phyloP scores from a whole-genome alignment of 768 basidiomycete species.

The Podaxis sp. region DNA sequence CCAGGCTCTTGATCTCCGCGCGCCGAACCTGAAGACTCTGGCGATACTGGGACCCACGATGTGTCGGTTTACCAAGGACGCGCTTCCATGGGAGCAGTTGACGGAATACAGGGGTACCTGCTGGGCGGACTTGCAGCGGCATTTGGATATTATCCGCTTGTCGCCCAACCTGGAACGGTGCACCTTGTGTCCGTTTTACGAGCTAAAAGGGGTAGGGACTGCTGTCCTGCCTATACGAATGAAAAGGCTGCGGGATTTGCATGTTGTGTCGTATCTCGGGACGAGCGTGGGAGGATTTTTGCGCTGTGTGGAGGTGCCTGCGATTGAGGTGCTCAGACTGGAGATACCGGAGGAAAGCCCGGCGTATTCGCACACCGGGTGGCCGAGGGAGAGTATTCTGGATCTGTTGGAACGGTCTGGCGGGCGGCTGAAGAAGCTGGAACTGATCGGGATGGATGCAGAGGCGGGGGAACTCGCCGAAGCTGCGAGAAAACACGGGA shows the following conservation, averaged over 20 bases:
- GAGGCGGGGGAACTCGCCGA: background rate
- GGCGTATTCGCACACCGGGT: conserved; percentile 20
- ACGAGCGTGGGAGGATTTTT: conserved; percentile 22
- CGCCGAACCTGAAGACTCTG: conserved; percentile 1
- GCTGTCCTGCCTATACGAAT: conserved; percentile 15
- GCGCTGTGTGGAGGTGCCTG: conserved; percentile 23
- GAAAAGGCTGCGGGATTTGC: conserved; percentile 18
- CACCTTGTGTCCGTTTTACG: conserved; percentile 22
- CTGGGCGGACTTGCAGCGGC: conserved; percentile 26
- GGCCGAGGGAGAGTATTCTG: conserved; percentile 20
- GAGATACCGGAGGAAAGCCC: conserved; percentile 24
- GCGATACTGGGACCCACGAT: conserved; percentile 10
- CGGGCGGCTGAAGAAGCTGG: conserved; percentile 17
- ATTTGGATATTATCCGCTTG: conserved; percentile 25
- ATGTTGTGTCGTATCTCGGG: conserved; percentile 23
- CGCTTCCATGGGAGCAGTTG: conserved; percentile 22
- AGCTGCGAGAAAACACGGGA: background rate
- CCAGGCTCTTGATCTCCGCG: background rate
- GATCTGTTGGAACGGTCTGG: conserved; percentile 24
- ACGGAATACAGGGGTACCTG: conserved; percentile 22
- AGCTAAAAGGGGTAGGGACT: conserved; percentile 11
- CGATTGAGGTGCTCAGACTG: conserved; percentile 21
- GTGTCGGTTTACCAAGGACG: background rate
- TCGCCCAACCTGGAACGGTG: conserved; percentile 25
- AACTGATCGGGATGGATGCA: conserved; percentile 18